Evolutionary conservation across 1,284 basidiomycete genomes (phyloP), one percentile per base, ranked within the genome.

Genomic region (Heliocybe sulcata): DNA sequence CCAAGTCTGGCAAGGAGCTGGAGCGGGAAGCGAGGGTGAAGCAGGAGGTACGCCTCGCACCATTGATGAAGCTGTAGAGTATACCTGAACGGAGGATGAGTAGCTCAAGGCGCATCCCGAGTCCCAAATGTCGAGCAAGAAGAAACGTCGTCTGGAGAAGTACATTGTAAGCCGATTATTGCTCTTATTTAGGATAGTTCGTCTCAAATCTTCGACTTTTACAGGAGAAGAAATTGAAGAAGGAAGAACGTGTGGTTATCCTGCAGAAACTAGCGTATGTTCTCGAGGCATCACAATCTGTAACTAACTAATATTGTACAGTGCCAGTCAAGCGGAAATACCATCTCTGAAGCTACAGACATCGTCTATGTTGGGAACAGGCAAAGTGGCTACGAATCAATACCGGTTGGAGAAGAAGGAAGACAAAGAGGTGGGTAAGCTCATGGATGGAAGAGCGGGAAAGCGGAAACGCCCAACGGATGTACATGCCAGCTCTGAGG

Each of bases 211-310:
- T 8, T 47, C 27, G 52, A 29, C 31, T 1, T 51, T 48, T 45
- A 29, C 60, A 92, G 90, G 87, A 90, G 54, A 92, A 92, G 70
- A 92, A 92, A 68, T 70, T 94, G 50, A 90, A 87, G 69, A 90
- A 92, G 66, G 92, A 94, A 62, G 89, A 91, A 59, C 80, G 90
- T 48, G 65, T 81, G 1, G 67, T 76, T 20, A 75, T 94, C 4
- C 81, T 93, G 56, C 81, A 90, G 59, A 92, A 90, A 65, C 73
- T 94, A 55, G 79, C 83, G 91, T 92, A 71, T 60, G 83, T 80
- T 35, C 19, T 33, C 20, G 25, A 11, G 56, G 38, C 3, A 14
- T 49, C 16, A 51, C 33, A 8, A 35, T 58, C 47, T 29, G 33
- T 22, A 55, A 55, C 70, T 58, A 59, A 27, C 38, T 14, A 65